Conservation (phyloP, 257 asterid genomes). For the Solanum sparsipilum region DNA sequence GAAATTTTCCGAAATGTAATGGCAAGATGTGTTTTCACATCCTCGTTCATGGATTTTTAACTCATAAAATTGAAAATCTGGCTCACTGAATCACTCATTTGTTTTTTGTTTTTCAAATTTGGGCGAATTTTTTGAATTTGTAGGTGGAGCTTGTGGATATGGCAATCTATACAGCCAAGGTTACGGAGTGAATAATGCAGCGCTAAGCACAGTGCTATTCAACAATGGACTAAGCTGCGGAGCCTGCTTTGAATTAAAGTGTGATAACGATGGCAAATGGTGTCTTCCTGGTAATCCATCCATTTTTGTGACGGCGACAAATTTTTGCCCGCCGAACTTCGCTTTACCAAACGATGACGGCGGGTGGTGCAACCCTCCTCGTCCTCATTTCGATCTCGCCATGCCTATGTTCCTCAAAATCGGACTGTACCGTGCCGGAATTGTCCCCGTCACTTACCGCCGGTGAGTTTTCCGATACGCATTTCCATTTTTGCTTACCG, state of each 20-base stretch:
- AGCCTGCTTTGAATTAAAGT: constrained; percentile 64
- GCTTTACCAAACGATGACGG: constrained; percentile 65
- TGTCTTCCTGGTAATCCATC: constrained; percentile 65
- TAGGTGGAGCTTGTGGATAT: constrained; percentile 76
- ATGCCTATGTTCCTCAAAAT: constrained; percentile 79
- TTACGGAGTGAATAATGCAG: constrained; percentile 70
- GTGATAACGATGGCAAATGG: constrained; percentile 40
- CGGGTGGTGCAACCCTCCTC: constrained; percentile 89
- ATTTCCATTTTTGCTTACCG: not conserved
- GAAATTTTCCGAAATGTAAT: not conserved
- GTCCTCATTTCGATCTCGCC: constrained; percentile 72
- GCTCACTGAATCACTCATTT: not conserved
- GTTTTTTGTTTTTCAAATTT: not conserved
- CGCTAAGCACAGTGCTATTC: constrained; percentile 69
- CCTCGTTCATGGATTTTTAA: not conserved
- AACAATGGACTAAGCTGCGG: constrained; percentile 73
- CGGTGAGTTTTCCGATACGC: constrained; percentile 22
- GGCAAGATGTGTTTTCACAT: not conserved
- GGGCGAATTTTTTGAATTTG: not conserved
- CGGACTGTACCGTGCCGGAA: constrained; percentile 65
- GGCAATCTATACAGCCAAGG: constrained; percentile 85
- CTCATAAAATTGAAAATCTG: not conserved
- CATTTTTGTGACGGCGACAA: constrained; percentile 61
- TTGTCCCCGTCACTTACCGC: constrained; percentile 52
- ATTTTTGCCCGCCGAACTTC: constrained; percentile 71